A percentile compares a stretch with the other conserved stretches of the same genome.
These are phyloP conservation scores for Escallonia herrerae DNA, from an alignment of 129 eudicot species.

Conservation along the genomic window DNA sequence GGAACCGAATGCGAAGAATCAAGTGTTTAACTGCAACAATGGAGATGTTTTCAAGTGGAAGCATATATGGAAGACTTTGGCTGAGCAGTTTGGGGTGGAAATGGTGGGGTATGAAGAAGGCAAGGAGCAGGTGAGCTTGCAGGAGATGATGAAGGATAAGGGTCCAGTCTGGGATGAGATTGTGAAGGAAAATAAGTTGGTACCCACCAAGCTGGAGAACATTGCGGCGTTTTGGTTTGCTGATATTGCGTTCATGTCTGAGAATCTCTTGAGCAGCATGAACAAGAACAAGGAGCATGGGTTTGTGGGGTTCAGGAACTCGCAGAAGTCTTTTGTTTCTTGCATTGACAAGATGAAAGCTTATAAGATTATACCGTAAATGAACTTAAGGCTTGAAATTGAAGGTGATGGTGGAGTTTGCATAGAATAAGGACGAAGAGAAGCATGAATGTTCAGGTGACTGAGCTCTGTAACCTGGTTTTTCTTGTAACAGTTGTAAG, in stretches of 20 bases:
- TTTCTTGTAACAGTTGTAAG: too few species aligned
- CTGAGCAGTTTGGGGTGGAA: constrained; percentile 6
- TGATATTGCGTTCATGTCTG: not conserved
- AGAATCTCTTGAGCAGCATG: constrained; percentile 9
- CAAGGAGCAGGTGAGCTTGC: constrained; percentile 11
- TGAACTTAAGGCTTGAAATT: not conserved
- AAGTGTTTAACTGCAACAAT: constrained; percentile 6
- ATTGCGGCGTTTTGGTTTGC: constrained; percentile 19
- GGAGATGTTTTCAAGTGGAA: constrained; percentile 21
- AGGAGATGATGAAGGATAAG: constrained; percentile 20
- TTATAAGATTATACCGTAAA: constrained; percentile 17
- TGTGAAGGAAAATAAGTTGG: constrained; percentile 8
- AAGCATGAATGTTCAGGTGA: too few species aligned
- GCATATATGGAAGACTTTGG: constrained; percentile 14
- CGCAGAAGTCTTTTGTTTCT: constrained; percentile 8
- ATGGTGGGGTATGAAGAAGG: constrained; percentile 10
- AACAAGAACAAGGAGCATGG: constrained; percentile 26
- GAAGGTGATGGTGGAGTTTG: not conserved
- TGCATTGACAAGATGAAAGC: constrained; percentile 17
- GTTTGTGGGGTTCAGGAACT: constrained; percentile 18
- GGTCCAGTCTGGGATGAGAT: constrained; percentile 23
- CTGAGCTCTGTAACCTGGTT: too few species aligned
- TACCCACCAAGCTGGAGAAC: constrained; percentile 11
- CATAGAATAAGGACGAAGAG: too few species aligned
- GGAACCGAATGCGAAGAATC: constrained; percentile 2